These are phyloP conservation scores for Boletus calvinii DNA, from an alignment of 1,284 basidiomycete genomes.

Conservation along the genomic window DNA sequence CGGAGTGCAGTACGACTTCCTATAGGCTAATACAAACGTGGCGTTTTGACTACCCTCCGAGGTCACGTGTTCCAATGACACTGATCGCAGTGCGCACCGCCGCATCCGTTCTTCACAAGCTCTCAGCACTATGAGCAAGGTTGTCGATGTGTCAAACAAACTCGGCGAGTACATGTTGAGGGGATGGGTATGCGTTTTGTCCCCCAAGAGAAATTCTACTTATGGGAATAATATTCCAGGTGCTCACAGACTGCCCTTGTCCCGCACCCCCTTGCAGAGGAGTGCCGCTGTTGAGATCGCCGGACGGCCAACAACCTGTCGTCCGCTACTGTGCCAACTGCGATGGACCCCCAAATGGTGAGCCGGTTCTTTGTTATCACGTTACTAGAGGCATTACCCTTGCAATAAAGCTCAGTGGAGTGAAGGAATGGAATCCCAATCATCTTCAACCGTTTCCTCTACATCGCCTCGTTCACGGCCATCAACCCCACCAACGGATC, in stretches of 20 bases:
- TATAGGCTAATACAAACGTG: too few species aligned
- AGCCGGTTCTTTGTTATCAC: constrained; percentile 13
- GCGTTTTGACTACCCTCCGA: not conserved
- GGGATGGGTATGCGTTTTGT: constrained; percentile 60
- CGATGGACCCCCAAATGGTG: constrained; percentile 40
- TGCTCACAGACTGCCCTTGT: constrained; percentile 66
- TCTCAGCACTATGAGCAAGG: constrained; percentile 44
- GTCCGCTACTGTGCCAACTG: constrained; percentile 64
- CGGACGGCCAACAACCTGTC: constrained; percentile 46
- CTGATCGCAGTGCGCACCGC: not conserved
- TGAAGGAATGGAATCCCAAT: constrained; percentile 30
- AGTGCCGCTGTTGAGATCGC: constrained; percentile 68
- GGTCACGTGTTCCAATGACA: constrained; percentile 26
- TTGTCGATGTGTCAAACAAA: constrained; percentile 54
- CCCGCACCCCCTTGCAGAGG: constrained; percentile 49
- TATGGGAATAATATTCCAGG: constrained; percentile 39
- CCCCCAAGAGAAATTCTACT: constrained; percentile 1
- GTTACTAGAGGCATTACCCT: constrained; percentile 8
- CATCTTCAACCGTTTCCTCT: constrained; percentile 49
- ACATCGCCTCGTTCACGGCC: constrained; percentile 53
- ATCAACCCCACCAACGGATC: constrained; percentile 73
- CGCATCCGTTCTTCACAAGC: not conserved
- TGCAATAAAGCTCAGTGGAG: constrained; percentile 23
- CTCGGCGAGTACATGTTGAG: constrained; percentile 73
- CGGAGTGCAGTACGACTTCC: constrained; percentile 9